A percentile compares a stretch with the other conserved stretches of the same genome.
phyloP scores from a whole-genome alignment of 805 yeast species.

The Sugiyamaella valdiviana region DNA sequence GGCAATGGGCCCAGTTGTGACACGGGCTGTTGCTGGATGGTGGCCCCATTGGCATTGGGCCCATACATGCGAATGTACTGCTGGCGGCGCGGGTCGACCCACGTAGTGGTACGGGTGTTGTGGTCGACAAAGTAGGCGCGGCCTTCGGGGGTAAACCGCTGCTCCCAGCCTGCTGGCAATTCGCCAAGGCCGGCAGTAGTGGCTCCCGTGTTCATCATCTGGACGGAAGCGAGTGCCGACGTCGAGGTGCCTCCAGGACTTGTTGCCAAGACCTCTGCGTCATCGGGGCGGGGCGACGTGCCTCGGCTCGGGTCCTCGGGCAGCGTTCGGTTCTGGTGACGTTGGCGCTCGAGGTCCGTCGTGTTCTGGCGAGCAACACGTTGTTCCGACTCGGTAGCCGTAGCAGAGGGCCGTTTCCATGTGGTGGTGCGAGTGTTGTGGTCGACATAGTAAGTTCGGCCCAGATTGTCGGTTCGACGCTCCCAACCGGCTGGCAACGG shows the following conservation, averaged over 20 bases:
- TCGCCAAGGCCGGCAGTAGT: slow-evolving; percentile 96
- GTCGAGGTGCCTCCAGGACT: slow-evolving; percentile 40
- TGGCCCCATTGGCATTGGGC: slow-evolving; percentile 58
- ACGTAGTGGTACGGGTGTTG: slow-evolving; percentile 98
- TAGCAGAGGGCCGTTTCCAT: slow-evolving; percentile 92
- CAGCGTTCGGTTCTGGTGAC: slow-evolving; percentile 82
- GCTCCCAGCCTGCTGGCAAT: slow-evolving; percentile 99
- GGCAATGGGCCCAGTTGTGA: slow-evolving; percentile 97
- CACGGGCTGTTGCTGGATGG: slow-evolving; percentile 96
- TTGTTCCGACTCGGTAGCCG: slow-evolving; percentile 69
- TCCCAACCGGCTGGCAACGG: slow-evolving; percentile 99
- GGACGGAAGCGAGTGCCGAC: slow-evolving; percentile 34
- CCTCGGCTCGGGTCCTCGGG: slow-evolving; percentile 51
- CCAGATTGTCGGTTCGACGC: slow-evolving; percentile 93
- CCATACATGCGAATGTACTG: slow-evolving; percentile 96
- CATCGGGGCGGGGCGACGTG: slow-evolving; percentile 23
- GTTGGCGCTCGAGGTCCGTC: slow-evolving; percentile 84
- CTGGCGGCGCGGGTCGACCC: slow-evolving; percentile 99
- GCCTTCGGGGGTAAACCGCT: slow-evolving; percentile 95
- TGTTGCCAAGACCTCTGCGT: slow-evolving; percentile 27
- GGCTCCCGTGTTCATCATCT: slow-evolving; percentile 68
- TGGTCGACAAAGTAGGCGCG: slow-evolving; percentile 98
- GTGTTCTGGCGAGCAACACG: slow-evolving; percentile 45
- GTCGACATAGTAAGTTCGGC: slow-evolving; percentile 96
- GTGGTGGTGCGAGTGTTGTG: slow-evolving; percentile 97